A percentile compares a stretch with the other conserved stretches of the same genome.
These are phyloP conservation scores for Sugiyamaella paludigena DNA, from an alignment of 1,139 yeast species.

Conservation along the genomic window DNA sequence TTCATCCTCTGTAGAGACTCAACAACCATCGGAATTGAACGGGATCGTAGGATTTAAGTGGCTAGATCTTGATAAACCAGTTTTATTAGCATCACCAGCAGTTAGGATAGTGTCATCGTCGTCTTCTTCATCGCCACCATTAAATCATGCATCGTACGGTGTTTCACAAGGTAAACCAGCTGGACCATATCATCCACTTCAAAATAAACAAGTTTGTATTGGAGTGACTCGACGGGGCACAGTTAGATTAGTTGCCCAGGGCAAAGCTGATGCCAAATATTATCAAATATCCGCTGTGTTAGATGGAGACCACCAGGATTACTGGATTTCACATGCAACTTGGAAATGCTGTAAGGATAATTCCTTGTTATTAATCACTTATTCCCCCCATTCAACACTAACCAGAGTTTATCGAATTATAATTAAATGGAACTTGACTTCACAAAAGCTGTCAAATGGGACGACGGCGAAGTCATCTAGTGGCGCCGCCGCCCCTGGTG, in stretches of 20 bases:
- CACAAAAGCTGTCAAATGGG: constrained; percentile 7
- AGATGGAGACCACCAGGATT: constrained; percentile 12
- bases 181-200: constrained; percentile 67
- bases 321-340: constrained; percentile 46
- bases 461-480: neutral
- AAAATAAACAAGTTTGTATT: constrained; percentile 69
- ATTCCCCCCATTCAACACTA: constrained; percentile 43
- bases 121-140: neutral
- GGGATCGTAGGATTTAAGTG: constrained; percentile 58
- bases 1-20: constrained; percentile 17
- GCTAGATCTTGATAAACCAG: constrained; percentile 68
- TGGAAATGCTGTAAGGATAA: constrained; percentile 60
- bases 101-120: constrained; percentile 16
- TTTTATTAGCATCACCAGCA: constrained; percentile 32
- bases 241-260: constrained; percentile 41
- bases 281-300: constrained; percentile 31
- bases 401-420: constrained; percentile 49
- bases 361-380: constrained; percentile 49
- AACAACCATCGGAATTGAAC: constrained; percentile 29
- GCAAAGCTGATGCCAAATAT: constrained; percentile 30
- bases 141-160: constrained; percentile 36
- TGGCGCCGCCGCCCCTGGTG: constrained; percentile 7
- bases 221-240: constrained; percentile 64
- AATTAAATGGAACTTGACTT: constrained; percentile 51
- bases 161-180: constrained; percentile 56